Evolutionary conservation across 257 asterid genomes (phyloP), one percentile per base, ranked within the genome.

Genomic region (Vinca minor): DNA sequence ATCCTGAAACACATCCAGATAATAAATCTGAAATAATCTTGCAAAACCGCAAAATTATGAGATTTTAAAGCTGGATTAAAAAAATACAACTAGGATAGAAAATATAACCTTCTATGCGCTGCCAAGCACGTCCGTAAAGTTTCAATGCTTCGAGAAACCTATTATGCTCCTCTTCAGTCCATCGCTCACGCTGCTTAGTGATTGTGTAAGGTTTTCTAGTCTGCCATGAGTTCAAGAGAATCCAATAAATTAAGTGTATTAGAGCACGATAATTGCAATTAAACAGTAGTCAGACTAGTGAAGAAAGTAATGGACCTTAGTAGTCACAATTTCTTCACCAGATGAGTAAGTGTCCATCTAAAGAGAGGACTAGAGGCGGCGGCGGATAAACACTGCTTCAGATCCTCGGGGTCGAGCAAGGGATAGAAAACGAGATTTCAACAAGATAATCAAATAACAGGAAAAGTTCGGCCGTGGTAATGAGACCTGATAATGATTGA

Each of bases 121-220:
- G 98, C 98, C 98, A 91, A 73, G 98, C 93, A 54, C 98, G 98
- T 53, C 98, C 98, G 77, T 91, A 81, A 69, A 88, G 95, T 83
- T 86, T 91, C 79, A 91, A 81, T 52, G 98, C 98, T 66, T 88
- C 96, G 21, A 91, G 74, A 80, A 91, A 91, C 80, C 87, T 82
- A 71, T 77, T 83, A 68, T 91, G 98, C 79, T 91, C 98, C 88
- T 86, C 98, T 74, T 88, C 96, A n/a, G 95, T 91, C 98, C 98
- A 88, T 67, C 95, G 79, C 77, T 91, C 98, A 6, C 98, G 94
- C 77, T 91, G 98, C 84, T 91, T 91, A 50, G 98, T 86, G 58
- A 91, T 91, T 25, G 98, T 91, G 69, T 91, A 91, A 14, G 98
- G 98, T 62, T 91, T 91, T 86, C 98, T 85, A 32, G 88, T 73